Conservation (phyloP, 305 asterid species). For the Vinca major region DNA sequence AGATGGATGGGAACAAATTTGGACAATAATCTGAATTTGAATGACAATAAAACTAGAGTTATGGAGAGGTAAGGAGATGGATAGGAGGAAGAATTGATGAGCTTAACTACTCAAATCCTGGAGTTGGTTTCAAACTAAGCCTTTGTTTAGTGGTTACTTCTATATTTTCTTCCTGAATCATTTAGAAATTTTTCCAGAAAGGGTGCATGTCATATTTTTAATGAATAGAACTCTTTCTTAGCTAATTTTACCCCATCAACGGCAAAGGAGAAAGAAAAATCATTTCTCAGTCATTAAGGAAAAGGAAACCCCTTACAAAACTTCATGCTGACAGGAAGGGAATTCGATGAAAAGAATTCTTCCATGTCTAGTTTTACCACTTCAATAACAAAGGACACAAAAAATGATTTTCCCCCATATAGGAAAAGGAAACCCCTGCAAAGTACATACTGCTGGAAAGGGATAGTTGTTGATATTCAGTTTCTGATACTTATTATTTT, state of each 20-base stretch:
- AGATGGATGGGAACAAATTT: background rate
- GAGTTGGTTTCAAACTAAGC: background rate
- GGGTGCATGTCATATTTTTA: background rate
- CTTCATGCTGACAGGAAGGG: too few species aligned
- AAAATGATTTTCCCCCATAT: background rate
- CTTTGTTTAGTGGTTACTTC: background rate
- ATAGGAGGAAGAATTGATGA: too few species aligned
- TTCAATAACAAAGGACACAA: background rate
- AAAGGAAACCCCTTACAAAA: too few species aligned
- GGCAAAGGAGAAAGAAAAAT: too few species aligned
- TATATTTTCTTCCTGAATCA: background rate
- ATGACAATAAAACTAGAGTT: background rate
- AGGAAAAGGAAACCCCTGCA: background rate
- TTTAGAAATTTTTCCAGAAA: background rate
- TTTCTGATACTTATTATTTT: slow-evolving; percentile 6
- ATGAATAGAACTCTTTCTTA: too few species aligned
- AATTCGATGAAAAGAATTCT: background rate
- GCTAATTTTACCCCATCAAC: too few species aligned
- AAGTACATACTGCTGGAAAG: background rate
- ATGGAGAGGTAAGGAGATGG: too few species aligned
- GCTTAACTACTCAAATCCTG: background rate
- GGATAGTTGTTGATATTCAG: slow-evolving; percentile 4
- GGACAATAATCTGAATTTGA: background rate
- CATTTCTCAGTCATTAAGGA: too few species aligned
- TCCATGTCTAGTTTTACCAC: background rate